These are phyloP conservation scores for Dinochytrium kinnereticum DNA, from an alignment of 371 early-diverging fungal genomes.

Conservation along the genomic window DNA sequence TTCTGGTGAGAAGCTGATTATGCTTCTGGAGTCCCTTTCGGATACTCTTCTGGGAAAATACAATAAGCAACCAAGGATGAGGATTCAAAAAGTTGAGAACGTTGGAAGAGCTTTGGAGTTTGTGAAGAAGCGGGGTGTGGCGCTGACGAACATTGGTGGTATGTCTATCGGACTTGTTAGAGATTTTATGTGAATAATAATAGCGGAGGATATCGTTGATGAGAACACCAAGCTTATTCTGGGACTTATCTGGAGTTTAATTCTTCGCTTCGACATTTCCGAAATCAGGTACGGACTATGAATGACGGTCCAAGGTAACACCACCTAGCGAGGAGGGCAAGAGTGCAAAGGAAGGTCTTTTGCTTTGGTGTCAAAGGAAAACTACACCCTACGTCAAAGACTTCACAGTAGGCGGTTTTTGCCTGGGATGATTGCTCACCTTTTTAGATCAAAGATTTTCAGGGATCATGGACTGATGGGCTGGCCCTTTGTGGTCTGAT, in stretches of 20 bases:
- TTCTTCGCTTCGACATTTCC: constrained; percentile 93
- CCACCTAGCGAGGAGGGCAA: constrained; percentile 82
- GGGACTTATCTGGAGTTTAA: constrained; percentile 98
- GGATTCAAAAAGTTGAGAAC: constrained; percentile 97
- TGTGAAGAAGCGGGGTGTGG: constrained; percentile 83
- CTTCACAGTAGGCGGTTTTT: constrained; percentile 23
- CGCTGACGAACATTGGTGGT: constrained; percentile 86
- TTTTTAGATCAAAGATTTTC: constrained; percentile 44
- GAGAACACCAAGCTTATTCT: constrained; percentile 92
- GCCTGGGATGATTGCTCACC: not conserved
- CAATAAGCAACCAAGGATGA: constrained; percentile 86
- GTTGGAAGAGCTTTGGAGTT: constrained; percentile 92
- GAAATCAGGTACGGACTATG: constrained; percentile 68
- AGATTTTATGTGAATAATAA: too few relatives aligned
- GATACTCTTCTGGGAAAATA: constrained; percentile 65
- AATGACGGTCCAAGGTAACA: not conserved
- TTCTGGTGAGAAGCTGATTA: constrained; percentile 85
- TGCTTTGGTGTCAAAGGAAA: constrained; percentile 96
- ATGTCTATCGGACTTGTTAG: too few relatives aligned
- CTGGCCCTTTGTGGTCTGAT: constrained; percentile 97
- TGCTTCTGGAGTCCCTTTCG: constrained; percentile 60
- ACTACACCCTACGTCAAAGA: constrained; percentile 78
- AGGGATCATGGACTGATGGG: constrained; percentile 85
- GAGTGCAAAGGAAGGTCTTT: constrained; percentile 78
- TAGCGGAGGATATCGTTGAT: constrained; percentile 88